Percentiles rank a stretch among this genome's conserved stretches.
These are phyloP conservation scores for Microascus cirrosus DNA, from an alignment of 2,329 filamentous ascomycete genomes.

Conservation along the genomic window DNA sequence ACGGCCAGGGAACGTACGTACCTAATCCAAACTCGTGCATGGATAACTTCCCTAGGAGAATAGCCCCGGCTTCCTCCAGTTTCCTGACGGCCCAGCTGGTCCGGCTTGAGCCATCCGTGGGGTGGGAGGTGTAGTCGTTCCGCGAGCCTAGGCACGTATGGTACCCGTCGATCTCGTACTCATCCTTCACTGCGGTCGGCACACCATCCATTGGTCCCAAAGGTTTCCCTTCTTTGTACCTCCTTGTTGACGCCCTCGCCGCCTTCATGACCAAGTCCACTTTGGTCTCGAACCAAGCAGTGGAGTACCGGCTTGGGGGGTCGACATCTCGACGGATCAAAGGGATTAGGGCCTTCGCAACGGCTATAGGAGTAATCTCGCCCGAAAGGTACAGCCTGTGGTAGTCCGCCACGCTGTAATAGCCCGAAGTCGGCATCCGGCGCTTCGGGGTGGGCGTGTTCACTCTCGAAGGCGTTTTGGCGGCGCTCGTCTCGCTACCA, in stretches of 20 bases:
- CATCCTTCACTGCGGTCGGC: slow-evolving; percentile 65
- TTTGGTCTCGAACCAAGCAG: slow-evolving; percentile 32
- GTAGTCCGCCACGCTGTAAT: slow-evolving; percentile 31
- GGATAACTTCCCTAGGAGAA: slow-evolving; percentile 60
- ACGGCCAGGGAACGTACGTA: slow-evolving; percentile 21
- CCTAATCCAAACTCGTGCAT: slow-evolving; percentile 71
- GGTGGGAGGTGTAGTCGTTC: slow-evolving; percentile 44
- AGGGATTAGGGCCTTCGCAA: slow-evolving; percentile 31
- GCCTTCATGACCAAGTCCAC: slow-evolving; percentile 27
- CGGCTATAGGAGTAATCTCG: slow-evolving; percentile 31
- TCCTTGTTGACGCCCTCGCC: slow-evolving; percentile 29
- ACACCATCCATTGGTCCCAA: slow-evolving; percentile 60
- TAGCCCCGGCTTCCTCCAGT: slow-evolving; percentile 57
- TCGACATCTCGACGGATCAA: slow-evolving; percentile 27
- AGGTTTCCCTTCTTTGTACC: slow-evolving; percentile 41
- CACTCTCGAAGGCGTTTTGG: neutral
- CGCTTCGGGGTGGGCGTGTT: neutral
- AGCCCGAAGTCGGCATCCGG: slow-evolving; percentile 3
- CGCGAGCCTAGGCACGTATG: slow-evolving; percentile 51
- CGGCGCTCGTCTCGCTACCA: slow-evolving; percentile 2
- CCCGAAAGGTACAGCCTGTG: slow-evolving; percentile 30
- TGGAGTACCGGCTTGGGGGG: slow-evolving; percentile 25
- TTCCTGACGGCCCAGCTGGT: slow-evolving; percentile 64
- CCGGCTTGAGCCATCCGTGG: slow-evolving; percentile 18
- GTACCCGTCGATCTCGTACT: slow-evolving; percentile 67